Percentiles rank a stretch among this genome's conserved stretches.
Conservation (phyloP, 257 asterid genomes). For the Plantago major region DNA sequence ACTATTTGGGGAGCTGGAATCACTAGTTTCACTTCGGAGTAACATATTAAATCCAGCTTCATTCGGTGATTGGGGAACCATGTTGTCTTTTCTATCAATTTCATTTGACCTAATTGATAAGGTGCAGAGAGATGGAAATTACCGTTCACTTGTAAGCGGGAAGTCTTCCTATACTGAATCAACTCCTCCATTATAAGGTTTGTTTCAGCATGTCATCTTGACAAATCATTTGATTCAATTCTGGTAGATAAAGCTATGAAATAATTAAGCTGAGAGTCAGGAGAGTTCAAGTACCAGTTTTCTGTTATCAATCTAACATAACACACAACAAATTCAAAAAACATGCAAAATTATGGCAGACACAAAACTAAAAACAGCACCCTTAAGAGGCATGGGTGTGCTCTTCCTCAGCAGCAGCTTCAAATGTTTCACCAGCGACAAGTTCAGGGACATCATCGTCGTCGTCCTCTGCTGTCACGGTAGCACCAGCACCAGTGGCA, state of each 20-base stretch:
- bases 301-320: slow-evolving; percentile 11
- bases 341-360: slow-evolving; percentile 20
- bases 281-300: slow-evolving; percentile 14
- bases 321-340: slow-evolving; percentile 13
- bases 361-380: slow-evolving; percentile 27
- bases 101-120: neutral
- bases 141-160: slow-evolving; percentile 90
- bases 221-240: too few species aligned
- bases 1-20: too few species aligned
- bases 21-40: too few species aligned
- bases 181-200: slow-evolving; percentile 61
- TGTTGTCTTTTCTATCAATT: too few species aligned
- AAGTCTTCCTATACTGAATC: slow-evolving; percentile 70
- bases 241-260: slow-evolving; percentile 12
- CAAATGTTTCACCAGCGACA: slow-evolving; percentile 59
- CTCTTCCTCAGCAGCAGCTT: slow-evolving; percentile 63
- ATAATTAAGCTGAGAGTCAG: slow-evolving; percentile 15
- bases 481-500: slow-evolving; percentile 33
- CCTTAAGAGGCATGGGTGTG: slow-evolving; percentile 27
- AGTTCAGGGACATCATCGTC: slow-evolving; percentile 75
- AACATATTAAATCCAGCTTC: too few species aligned
- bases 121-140: slow-evolving; percentile 7
- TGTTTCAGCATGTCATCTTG: neutral
- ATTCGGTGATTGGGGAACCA: too few species aligned
- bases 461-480: slow-evolving; percentile 33